These are phyloP conservation scores for Sporormia fimetaria DNA, from an alignment of 495 filamentous ascomycete genomes.

Conservation along the genomic window DNA sequence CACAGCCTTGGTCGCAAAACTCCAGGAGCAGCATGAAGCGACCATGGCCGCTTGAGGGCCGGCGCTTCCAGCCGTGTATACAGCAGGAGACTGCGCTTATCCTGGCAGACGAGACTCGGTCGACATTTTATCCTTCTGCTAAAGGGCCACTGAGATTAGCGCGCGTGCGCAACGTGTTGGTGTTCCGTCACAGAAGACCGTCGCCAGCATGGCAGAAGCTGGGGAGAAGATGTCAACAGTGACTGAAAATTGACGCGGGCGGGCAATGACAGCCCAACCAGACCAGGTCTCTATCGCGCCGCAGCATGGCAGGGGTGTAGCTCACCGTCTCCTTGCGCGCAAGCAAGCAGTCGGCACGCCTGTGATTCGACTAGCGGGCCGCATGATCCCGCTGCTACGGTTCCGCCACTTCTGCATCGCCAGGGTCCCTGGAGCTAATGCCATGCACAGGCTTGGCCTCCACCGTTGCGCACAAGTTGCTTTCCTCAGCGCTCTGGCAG, in stretches of 20 bases:
- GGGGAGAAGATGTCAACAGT: too few relatives aligned
- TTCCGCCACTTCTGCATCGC: too few relatives aligned
- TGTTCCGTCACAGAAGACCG: conserved; percentile 23
- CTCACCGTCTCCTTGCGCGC: conserved; percentile 7
- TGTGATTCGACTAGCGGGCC: conserved; percentile 11
- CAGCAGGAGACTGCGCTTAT: not conserved
- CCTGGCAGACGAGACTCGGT: not conserved
- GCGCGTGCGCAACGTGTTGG: conserved; percentile 14
- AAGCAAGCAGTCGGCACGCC: conserved; percentile 7
- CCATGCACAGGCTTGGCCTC: too few relatives aligned
- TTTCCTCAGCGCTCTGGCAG: too few relatives aligned
- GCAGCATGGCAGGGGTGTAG: too few relatives aligned
- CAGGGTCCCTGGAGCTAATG: too few relatives aligned
- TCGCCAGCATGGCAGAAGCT: too few relatives aligned
- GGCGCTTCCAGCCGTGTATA: conserved; percentile 16
- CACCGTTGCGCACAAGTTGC: too few relatives aligned
- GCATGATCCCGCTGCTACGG: too few relatives aligned
- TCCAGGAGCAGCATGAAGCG: conserved; percentile 19
- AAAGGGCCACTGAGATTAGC: not conserved
- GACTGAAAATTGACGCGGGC: too few relatives aligned
- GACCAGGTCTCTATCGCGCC: too few relatives aligned
- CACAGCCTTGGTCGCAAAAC: conserved; percentile 23
- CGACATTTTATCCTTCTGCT: not conserved
- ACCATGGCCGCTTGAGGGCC: conserved; percentile 17
- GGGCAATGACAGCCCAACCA: too few relatives aligned